Percentiles rank a stretch among this genome's conserved stretches.
These are phyloP conservation scores for Phytophthora quininea DNA, from an alignment of 352 stramenopile species.

Conservation along the genomic window DNA sequence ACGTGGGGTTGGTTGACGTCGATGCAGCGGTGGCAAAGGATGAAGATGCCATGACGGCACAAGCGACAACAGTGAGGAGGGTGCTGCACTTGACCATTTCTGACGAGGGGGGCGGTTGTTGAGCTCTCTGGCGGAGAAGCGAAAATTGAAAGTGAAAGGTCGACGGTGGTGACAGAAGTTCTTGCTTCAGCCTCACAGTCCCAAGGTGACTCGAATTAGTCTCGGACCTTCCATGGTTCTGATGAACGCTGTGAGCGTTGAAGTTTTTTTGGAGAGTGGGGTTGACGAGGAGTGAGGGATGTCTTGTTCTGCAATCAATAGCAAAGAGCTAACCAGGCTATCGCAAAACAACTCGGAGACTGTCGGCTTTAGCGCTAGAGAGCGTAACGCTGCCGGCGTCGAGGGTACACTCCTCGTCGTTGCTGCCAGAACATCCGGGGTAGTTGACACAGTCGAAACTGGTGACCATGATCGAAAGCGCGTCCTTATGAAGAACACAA, in stretches of 20 bases:
- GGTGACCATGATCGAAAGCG: too few relatives aligned
- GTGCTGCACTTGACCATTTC: constrained; percentile 32
- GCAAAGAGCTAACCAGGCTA: background rate
- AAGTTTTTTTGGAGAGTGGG: background rate
- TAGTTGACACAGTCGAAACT: too few relatives aligned
- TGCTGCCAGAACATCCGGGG: too few relatives aligned
- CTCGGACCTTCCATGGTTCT: background rate
- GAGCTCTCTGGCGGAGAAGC: background rate
- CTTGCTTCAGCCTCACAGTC: too few relatives aligned
- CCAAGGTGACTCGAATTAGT: too few relatives aligned
- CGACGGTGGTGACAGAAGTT: background rate
- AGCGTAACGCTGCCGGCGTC: too few relatives aligned
- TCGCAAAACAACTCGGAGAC: too few relatives aligned
- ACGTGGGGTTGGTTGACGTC: background rate
- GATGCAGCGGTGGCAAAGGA: constrained; percentile 2
- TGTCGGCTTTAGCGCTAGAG: too few relatives aligned
- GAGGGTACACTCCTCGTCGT: too few relatives aligned
- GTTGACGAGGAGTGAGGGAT: too few relatives aligned
- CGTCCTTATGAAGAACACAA: too few relatives aligned
- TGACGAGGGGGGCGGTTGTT: background rate
- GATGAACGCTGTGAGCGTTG: background rate
- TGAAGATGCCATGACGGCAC: background rate
- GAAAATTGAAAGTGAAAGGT: constrained; percentile 17
- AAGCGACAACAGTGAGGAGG: constrained; percentile 8
- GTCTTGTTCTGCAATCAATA: background rate